Evolutionary conservation across 495 filamentous ascomycete genomes (phyloP), one percentile per base, ranked within the genome.

Genomic region (Ascodesmis nigricans): DNA sequence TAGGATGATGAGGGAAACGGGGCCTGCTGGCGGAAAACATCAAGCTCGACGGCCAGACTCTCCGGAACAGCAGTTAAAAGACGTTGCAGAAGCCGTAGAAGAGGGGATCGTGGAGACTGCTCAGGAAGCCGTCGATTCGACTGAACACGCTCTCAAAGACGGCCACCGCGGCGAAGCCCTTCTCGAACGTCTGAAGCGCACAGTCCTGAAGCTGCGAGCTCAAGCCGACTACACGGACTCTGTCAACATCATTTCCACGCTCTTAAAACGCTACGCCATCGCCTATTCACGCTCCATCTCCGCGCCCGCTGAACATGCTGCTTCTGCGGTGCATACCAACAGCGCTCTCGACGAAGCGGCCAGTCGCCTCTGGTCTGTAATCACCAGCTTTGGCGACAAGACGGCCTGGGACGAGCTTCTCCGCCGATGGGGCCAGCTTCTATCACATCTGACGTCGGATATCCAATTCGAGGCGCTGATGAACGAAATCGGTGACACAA

Each of bases 171-270:
- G 66, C 39, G 67, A 81, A 22, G 71, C 77, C 0, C 53, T 95
- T 42, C 37, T 84, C 0, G 60, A 72, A 36, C 67, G 81, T 3
- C 57, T 92, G 40, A 82, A 82, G 54, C 60, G 72, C 41, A 66
- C 72, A 0, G 71, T 95, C n/a, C 21, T 66, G 16, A 78, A 71
- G 32, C 63, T 95, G 11, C 61, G 80, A 17, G 61, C 77, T 44
- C 68, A 77, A 10, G 65, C 63, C 16, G 78, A 91, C 46, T 92
- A 92, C 49, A 69, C 71, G 0, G 73, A 91, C 35, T 90, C 80
- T 0, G 78, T 91, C 3, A 73, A 75, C 1, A 83, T 75, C 0
- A 47, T 95, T 25, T 65, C 69, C 3, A 55, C 75, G 2, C 60
- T 95, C 28, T 61, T 92, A 28, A 69, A 79, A 46, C 67, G 72